Conservation (phyloP, 1,284 basidiomycete genomes). For the Vanrija pseudolonga region DNA sequence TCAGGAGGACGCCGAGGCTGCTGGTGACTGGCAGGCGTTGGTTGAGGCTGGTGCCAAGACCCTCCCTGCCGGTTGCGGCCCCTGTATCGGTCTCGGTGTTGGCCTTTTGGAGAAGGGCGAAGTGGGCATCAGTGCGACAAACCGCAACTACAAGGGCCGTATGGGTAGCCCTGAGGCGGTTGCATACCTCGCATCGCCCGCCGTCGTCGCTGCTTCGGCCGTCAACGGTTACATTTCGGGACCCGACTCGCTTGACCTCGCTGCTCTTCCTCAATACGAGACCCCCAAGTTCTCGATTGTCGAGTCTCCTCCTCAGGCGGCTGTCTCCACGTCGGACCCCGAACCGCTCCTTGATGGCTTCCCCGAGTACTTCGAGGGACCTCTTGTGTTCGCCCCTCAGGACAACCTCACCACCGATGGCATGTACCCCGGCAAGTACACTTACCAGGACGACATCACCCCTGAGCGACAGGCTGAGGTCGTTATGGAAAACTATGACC, state of each 20-base stretch:
- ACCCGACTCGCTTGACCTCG: constrained; percentile 65
- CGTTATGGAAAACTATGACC: constrained; percentile 97
- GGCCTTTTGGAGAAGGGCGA: constrained; percentile 92
- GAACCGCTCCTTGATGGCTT: constrained; percentile 75
- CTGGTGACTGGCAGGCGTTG: constrained; percentile 85
- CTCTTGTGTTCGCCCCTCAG: constrained; percentile 86
- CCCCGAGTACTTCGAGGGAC: constrained; percentile 76
- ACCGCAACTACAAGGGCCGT: constrained; percentile 97
- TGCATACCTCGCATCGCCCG: constrained; percentile 93
- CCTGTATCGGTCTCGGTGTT: constrained; percentile 92
- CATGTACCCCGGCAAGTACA: constrained; percentile 99
- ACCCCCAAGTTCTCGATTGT: constrained; percentile 50
- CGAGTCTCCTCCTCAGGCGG: constrained; percentile 19
- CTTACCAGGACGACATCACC: constrained; percentile 98
- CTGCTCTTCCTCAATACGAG: constrained; percentile 55
- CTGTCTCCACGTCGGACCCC: constrained; percentile 53
- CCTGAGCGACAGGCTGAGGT: constrained; percentile 89
- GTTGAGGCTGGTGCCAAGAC: constrained; percentile 84
- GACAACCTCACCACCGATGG: constrained; percentile 99
- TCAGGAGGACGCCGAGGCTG: constrained; percentile 79
- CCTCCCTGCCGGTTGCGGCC: constrained; percentile 92
- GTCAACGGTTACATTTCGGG: constrained; percentile 86
- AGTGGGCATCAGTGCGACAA: constrained; percentile 94
- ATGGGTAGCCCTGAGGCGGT: constrained; percentile 96
- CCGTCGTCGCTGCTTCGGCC: constrained; percentile 93